Base-by-base conservation (phyloP, 495 filamentous ascomycete species). In the Trichoderma gamsii region DNA sequence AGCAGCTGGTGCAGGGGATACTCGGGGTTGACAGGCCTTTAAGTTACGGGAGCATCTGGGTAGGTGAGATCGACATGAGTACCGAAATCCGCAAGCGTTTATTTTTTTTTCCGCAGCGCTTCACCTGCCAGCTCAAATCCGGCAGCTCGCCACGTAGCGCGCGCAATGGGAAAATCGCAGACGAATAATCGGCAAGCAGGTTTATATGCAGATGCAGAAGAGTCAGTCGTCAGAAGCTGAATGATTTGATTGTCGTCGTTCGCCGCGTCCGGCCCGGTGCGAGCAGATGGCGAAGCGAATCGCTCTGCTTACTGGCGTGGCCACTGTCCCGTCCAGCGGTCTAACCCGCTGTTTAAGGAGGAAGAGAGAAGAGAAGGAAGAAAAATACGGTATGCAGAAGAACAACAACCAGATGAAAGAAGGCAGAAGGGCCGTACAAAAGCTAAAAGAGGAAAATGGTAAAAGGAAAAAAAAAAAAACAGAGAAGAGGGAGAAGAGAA, bases 11-110 rank as follows among this genome's bases (percentile, higher is more conserved):
- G 51, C 51, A 56, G 51, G 51, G 18, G 18, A n/a, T 56, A 16
- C 51, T 61, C 27, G 23, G 11, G 23, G 23, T 32, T 61, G 56
- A 32, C 23, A 61, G 56, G 27, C 56, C 23, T 61, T 13, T 32
- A 13, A 27, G 23, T 61, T 61, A 61, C n/a, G 56, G 56, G 3
- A 29, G 27, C 56, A 32, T 61, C 56, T 32, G 13, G 23, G 56
- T 61, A 32, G 9, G 56, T 61, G 56, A 61, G 56, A 61, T 32
- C 56, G 56, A 32, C 56, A 61, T 27, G 56, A 27, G 56, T 25
- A 49, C 5, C 44, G 15, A n/a, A 49, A n/a, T 61, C 56, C 56
- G 25, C 23, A 61, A 61, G 56, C 56, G 56, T 32, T 61, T 21
- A n/a, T 11, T 61, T 52, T 52, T 23, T n/a, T 23, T 52, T 21